Base-by-base conservation (phyloP, 306 rosid species). In the Cicer chorassanicum region DNA sequence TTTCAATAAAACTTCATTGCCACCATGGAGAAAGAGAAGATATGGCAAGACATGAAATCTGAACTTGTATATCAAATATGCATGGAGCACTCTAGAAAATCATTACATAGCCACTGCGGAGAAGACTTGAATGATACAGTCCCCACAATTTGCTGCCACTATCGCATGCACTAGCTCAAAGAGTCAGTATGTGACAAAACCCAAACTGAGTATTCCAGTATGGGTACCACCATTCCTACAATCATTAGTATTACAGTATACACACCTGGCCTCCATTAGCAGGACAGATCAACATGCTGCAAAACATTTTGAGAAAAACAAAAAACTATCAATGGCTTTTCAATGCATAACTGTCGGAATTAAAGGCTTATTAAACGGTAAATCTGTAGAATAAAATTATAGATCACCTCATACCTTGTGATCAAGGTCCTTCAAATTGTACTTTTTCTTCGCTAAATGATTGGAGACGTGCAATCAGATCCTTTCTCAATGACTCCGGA, bases 401-500 rank as follows among this genome's bases (percentile, higher is more conserved):
- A 4, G 14, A 40, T 53, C 40, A 44, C 76, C 61, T 15, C 84
- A 12, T 76, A 80, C 86, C 90, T 53, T 53, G 63, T 8, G 79
- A 82, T 49, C 76, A 70, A 80, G 83, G 80, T 54, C 81, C 80
- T 65, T 61, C 41, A n/a, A 34, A 68, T 73, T 19, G 65, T 55
- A 80, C 64, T 77, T 89, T 84, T 73, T 87, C 88, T 80, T 85
- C 70, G 82, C 92, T 86, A 79, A 92, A 87, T 38, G 70, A 75
- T 69, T 11, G 82, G 57, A 95, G 88, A 45, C 76, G 88, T 65
- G 51, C 79, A 57, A 95, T 83, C 14, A 95, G 80, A 66, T 82
- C 87, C 78, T 77, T 88, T 73, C 80, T 87, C 85, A 95, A 76
- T 40, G 91, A 81, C 80, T 85, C 92, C 0, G 99, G 98, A 79